These are phyloP conservation scores for Carpinus viminea DNA, from an alignment of 306 rosid species.

Conservation along the genomic window DNA sequence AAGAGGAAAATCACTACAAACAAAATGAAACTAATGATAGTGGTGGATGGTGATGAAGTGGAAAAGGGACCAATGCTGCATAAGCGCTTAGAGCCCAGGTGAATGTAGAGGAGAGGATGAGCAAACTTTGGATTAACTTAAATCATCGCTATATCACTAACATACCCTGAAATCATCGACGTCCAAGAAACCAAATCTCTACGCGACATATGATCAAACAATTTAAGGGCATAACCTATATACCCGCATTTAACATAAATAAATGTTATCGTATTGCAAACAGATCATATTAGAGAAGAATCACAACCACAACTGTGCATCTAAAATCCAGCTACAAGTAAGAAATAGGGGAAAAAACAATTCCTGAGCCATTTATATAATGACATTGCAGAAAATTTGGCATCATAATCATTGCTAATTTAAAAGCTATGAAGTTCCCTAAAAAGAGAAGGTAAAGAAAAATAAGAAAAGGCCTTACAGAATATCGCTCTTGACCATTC, in stretches of 20 bases:
- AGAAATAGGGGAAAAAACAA: not conserved
- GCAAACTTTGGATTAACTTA: too few relatives aligned
- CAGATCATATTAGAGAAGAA: too few relatives aligned
- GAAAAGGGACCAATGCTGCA: too few relatives aligned
- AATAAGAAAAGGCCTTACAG: too few relatives aligned
- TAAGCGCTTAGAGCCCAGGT: too few relatives aligned
- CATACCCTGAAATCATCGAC: conserved; percentile 45
- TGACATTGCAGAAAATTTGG: conserved; percentile 3
- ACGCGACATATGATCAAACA: conserved; percentile 44
- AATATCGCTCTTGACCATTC: too few relatives aligned
- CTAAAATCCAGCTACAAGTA: not conserved
- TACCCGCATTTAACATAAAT: conserved; percentile 42
- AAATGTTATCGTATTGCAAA: conserved; percentile 50
- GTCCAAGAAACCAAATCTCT: conserved; percentile 65
- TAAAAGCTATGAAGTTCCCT: not conserved
- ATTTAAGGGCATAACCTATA: conserved; percentile 12
- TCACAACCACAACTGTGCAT: not conserved
- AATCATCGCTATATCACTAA: too few relatives aligned
- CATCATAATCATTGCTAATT: not conserved
- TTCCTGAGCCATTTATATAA: not conserved
- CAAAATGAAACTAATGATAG: too few relatives aligned
- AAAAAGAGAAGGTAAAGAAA: not conserved
- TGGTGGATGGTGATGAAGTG: too few relatives aligned
- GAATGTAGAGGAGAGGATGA: too few relatives aligned
- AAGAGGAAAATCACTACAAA: too few relatives aligned